Evolutionary conservation across 2,329 filamentous ascomycete genomes (phyloP).

Genomic region (Akanthomyces muscarius): DNA sequence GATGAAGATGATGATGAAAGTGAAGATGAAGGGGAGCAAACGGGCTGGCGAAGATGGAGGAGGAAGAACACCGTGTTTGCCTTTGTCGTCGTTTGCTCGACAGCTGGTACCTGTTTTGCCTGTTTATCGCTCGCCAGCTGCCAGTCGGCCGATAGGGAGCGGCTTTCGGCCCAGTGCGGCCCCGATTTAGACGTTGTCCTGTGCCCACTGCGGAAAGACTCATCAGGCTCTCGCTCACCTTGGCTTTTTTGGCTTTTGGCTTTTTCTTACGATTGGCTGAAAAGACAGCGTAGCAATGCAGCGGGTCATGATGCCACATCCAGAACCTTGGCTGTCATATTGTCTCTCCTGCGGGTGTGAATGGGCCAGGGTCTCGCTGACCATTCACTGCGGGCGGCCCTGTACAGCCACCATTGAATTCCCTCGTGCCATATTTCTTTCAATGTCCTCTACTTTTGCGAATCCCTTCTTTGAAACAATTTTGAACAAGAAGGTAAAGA

Average conservation of each 20-base stretch:
- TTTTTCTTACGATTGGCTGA: neutral
- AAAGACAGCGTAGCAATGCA: neutral
- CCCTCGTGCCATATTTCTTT: neutral
- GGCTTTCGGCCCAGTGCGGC: slow-evolving; percentile 3
- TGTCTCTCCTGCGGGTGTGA: neutral
- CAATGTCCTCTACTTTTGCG: too few relatives aligned
- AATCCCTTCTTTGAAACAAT: neutral
- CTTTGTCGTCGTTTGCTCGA: neutral
- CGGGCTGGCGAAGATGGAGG: neutral
- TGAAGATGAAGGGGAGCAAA: too few relatives aligned
- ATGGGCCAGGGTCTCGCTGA: neutral
- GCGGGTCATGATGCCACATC: neutral
- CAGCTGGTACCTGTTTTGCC: neutral
- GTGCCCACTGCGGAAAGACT: neutral
- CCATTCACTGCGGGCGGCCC: neutral
- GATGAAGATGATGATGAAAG: neutral
- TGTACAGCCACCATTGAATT: neutral
- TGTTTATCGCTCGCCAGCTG: neutral
- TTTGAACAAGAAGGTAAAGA: neutral
- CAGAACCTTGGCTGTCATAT: neutral
- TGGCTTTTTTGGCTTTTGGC: neutral
- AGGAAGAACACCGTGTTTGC: neutral
- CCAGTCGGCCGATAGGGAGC: neutral
- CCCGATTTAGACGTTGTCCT: neutral
- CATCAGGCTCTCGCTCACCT: slow-evolving; percentile 1